Base-by-base conservation (phyloP, 192 early-diverging fungal genomes). In the Backusella tuberculispora region DNA sequence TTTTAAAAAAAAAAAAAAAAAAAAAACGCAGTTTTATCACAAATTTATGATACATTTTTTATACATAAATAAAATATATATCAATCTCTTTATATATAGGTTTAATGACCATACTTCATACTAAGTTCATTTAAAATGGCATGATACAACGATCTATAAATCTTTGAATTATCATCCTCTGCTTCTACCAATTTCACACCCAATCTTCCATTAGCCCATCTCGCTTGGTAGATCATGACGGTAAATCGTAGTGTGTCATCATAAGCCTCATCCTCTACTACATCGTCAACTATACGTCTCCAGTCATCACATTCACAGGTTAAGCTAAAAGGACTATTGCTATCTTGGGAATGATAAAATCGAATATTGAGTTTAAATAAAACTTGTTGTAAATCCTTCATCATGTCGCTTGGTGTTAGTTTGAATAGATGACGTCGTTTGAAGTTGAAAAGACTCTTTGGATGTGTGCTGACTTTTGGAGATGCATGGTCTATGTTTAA, bases 361-460 rank as follows among this genome's bases (percentile, higher is more conserved):
- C 41, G 53, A 17, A 72, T 63, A 34, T 34, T 42, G 10, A 72
- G 21, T 29, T 60, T 72, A 0, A 19, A 24, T 10, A 72, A 17
- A 8, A 72, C 37, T 17, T 63, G 63, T 7, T 72, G 71, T 29
- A 72, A 12, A 44, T 72, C 26, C 10, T 65, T 53, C 70, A 72
- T 43, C 50, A 77, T 45, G 6, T 71, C 44, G 0, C 13, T 3
- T 0, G 69, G 7, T 1, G 44, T 63, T 2, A 77, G 37, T 7
- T 56, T 70, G 38, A 77, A 77, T 6, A 77, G 44, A 48, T 77
- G 69, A 17, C 76, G 38, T n/a, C 76, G 69, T 19, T 63, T 69
- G n/a, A 76, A 76, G 10, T 63, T 63, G 17, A 77, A 77, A 4
- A 77, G n/a, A 72, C 69, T 72, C 37, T 77, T 77, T 14, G 76